Evolutionary conservation across 2,329 filamentous ascomycete genomes (phyloP), one percentile per base, ranked within the genome.

Genomic region (Grosmannia clavigera): DNA sequence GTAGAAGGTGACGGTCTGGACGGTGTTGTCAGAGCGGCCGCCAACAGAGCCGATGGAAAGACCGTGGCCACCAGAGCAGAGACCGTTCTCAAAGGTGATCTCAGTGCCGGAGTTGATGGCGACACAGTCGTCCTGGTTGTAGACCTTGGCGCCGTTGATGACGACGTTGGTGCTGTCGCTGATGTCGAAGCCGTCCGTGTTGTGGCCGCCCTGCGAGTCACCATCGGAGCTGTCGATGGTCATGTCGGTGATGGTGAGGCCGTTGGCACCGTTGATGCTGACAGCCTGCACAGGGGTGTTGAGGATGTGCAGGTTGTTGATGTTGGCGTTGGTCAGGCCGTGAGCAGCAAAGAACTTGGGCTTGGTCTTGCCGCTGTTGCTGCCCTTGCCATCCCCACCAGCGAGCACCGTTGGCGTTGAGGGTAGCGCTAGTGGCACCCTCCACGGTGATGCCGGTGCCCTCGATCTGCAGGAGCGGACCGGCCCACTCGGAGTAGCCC

Each of bases 91-190:
- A 65, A 78, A 74, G 16, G 68, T 66, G 60, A 74, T 73, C 64
- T 70, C 56, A 9, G 35, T 58, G 5, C 64, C 64, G 27, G 63
- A 64, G 59, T 76, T 84, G 62, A 81, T 67, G 31, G 81, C 81
- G 9, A 84, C 72, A 64, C 81, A 84, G 66, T 84, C 81, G 61
- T 84, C 81, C 70, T 84, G 81, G 73, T 84, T 84, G 67, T 80
- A 76, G 59, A 84, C 74, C 40, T 72, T 74, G 50, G 79, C 78
- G 46, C 76, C 76, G 22, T 72, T 73, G 62, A 84, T 83, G 61
- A 72, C 75, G 29, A 84, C 73, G 50, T 73, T 73, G 27, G 67
- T 72, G 43, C 75, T 80, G 43, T 68, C 72, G 57, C 78, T 77
- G 56, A 84, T 75, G 61, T 84, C 80, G 64, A 84, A 84, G 1